Base-by-base conservation (phyloP, 1,139 yeast genomes). In the Candida labiduridarum region DNA sequence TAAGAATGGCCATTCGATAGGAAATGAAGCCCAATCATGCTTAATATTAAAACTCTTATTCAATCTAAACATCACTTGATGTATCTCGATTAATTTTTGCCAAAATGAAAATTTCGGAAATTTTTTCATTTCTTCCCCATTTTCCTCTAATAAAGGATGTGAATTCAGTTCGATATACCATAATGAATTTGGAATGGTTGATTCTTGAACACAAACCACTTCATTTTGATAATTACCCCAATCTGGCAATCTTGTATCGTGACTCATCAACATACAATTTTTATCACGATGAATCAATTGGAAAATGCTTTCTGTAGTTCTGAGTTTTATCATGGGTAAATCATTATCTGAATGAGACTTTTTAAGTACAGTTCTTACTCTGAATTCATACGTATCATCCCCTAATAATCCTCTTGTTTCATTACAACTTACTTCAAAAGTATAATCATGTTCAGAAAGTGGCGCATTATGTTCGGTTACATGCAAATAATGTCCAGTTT, bases 161-260 rank as follows among this genome's bases (percentile, higher is more conserved):
- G 69, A 65, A 57, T 84, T 84, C 52, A 68, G 67, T 57, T 88
- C 96, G 45, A 89, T 72, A 56, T 73, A 79, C 85, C 95, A 89
- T 43, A 80, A 65, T 0, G 92, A 74, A 57, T 83, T 79, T 11
- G 80, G 77, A 34, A 73, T 66, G 2, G 80, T 80, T 11, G 96
- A 90, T 34, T 79, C 80, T 41, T 80, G 80, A 34, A 87, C 78
- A 66, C 96, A 90, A 19, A 87, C 68, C 2, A 89, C 89, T 68
- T 90, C 96, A 63, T 84, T 84, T 59, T 87, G 95, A 33, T 74
- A 72, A 55, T 74, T 74, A 0, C 84, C 95, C 90, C 91, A 86
- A 1, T 73, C 74, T 3, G 95, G 95, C 40, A 89, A 69, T 56
- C 72, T 77, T 7, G 75, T 75, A 33, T 77, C 78, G 60, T 89